phyloP scores from a whole-genome alignment of 176 grass and related monocot genomes.

The Typha latifolia region DNA sequence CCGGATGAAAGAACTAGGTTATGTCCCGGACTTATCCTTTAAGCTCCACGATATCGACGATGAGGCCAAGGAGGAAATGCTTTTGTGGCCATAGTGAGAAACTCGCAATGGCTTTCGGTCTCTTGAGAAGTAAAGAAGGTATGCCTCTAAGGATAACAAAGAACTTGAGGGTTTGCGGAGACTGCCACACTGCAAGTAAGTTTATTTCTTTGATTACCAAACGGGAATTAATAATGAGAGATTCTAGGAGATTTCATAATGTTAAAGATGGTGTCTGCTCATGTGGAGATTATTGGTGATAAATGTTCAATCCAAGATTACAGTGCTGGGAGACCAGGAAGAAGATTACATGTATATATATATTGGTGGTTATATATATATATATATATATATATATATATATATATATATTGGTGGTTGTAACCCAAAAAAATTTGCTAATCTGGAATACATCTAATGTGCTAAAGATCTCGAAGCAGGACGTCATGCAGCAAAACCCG shows the following conservation, averaged over 20 bases:
- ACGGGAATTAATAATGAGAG: slow-evolving; percentile 10
- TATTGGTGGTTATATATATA: too few species aligned
- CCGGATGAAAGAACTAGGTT: slow-evolving; percentile 9
- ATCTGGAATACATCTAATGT: too few species aligned
- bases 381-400: too few species aligned
- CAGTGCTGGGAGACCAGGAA: too few species aligned
- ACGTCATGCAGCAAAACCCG: too few species aligned
- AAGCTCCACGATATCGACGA: slow-evolving; percentile 5
- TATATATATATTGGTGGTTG: too few species aligned
- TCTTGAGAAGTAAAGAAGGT: neutral
- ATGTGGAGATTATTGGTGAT: slow-evolving; percentile 15
- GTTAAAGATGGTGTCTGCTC: slow-evolving; percentile 12
- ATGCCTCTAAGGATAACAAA: slow-evolving; percentile 9
- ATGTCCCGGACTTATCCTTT: slow-evolving; percentile 1
- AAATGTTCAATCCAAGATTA: neutral
- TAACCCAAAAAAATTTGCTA: too few species aligned
- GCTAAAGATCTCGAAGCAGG: too few species aligned
- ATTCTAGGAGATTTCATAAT: slow-evolving; percentile 21
- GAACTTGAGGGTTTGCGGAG: slow-evolving; percentile 8
- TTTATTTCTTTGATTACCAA: slow-evolving; percentile 5
- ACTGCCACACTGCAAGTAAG: slow-evolving; percentile 13
- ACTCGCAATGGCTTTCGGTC: slow-evolving; percentile 11
- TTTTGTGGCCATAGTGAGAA: slow-evolving; percentile 14
- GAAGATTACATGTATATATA: too few species aligned
- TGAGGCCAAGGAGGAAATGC: slow-evolving; percentile 6